Conservation (phyloP, 2,329 filamentous ascomycete genomes). For the Dactylonectria macrodidyma region DNA sequence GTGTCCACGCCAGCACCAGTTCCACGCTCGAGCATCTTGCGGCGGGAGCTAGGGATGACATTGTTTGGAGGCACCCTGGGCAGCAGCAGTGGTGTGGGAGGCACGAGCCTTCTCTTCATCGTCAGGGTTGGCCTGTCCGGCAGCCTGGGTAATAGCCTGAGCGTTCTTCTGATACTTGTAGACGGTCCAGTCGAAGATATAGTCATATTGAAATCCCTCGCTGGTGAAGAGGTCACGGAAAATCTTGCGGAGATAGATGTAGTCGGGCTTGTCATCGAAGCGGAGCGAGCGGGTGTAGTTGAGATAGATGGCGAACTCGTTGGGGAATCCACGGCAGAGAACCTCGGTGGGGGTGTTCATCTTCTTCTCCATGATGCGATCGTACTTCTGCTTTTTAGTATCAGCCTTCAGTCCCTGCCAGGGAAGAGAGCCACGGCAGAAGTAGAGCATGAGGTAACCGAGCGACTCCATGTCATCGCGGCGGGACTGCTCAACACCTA, state of each 20-base stretch:
- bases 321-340: slow-evolving; percentile 98
- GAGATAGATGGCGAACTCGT: slow-evolving; percentile 99
- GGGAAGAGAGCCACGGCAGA: slow-evolving; percentile 77
- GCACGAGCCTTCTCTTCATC: too few relatives aligned
- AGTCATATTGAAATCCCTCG: too few relatives aligned
- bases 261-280: slow-evolving; percentile 94
- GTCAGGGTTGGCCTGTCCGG: too few relatives aligned
- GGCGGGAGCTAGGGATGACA: slow-evolving; percentile 62
- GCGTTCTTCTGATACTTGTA: too few relatives aligned
- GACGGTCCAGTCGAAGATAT: too few relatives aligned
- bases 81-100: too few relatives aligned
- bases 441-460: slow-evolving; percentile 83
- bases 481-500: slow-evolving; percentile 95
- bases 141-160: too few relatives aligned
- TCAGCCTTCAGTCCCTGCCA: slow-evolving; percentile 85
- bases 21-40: slow-evolving; percentile 85
- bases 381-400: slow-evolving; percentile 99
- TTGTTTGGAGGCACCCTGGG: too few relatives aligned
- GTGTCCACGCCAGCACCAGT: slow-evolving; percentile 72
- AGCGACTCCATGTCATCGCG: slow-evolving; percentile 95
- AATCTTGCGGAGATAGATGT: too few relatives aligned
- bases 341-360: slow-evolving; percentile 99
- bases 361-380: slow-evolving; percentile 99
- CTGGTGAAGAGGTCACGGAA: too few relatives aligned
- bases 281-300: slow-evolving; percentile 99